phyloP scores from a whole-genome alignment of 73 alveolate species.

The Uronychia setigera region DNA sequence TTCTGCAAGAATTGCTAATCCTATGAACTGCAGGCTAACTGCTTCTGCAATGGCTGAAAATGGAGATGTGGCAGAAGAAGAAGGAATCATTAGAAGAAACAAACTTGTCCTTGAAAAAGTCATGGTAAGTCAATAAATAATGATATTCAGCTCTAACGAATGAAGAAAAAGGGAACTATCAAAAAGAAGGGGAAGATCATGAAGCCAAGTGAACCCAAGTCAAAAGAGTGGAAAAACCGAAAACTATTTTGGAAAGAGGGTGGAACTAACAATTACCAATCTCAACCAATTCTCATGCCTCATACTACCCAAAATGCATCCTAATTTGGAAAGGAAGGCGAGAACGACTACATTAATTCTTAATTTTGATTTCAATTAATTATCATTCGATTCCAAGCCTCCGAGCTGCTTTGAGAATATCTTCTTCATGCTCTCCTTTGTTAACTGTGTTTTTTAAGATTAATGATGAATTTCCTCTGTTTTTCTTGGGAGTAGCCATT shows the following conservation, averaged over 20 bases:
- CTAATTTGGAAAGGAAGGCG: too few species aligned
- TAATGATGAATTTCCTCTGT: too few species aligned
- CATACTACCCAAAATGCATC: neutral
- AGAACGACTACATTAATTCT: too few species aligned
- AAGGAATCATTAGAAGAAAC: neutral
- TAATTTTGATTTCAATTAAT: too few species aligned
- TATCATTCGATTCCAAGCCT: too few species aligned
- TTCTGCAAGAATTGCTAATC: neutral
- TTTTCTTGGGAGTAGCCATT: too few species aligned
- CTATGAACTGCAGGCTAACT: neutral
- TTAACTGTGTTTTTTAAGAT: too few species aligned
- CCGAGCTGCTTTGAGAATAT: too few species aligned
- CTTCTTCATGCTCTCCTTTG: too few species aligned
- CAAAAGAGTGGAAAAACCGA: neutral
- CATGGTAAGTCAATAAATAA: neutral
- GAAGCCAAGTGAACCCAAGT: too few species aligned
- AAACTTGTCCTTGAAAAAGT: neutral
- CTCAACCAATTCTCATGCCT: too few species aligned
- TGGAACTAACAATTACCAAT: too few species aligned
- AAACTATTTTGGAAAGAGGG: neutral
- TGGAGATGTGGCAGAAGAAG: neutral
- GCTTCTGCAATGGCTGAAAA: neutral
- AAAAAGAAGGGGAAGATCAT: neutral
- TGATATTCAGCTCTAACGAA: neutral
- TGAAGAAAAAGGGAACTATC: neutral